Conservation (phyloP, 1,284 basidiomycete genomes). For the Tetrapyrgos nigripes region DNA sequence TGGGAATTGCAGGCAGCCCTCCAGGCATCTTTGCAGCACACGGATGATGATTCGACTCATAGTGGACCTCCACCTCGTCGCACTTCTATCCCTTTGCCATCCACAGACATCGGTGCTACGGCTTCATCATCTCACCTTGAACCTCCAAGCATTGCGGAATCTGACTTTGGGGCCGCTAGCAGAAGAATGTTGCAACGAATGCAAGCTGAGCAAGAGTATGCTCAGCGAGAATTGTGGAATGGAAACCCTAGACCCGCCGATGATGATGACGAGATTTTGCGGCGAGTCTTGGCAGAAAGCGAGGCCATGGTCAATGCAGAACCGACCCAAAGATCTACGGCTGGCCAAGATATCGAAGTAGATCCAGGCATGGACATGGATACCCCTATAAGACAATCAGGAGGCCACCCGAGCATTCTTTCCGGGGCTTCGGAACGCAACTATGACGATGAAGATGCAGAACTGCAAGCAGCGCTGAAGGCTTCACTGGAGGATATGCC, state of each 20-base stretch:
- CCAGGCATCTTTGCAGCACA: slow-evolving; percentile 67
- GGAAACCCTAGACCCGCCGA: slow-evolving; percentile 40
- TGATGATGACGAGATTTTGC: slow-evolving; percentile 62
- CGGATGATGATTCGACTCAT: slow-evolving; percentile 13
- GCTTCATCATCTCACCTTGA: slow-evolving; percentile 19
- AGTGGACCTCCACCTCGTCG: slow-evolving; percentile 27
- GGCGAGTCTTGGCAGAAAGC: slow-evolving; percentile 73
- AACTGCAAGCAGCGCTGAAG: slow-evolving; percentile 84
- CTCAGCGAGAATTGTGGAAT: slow-evolving; percentile 64
- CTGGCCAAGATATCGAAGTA: slow-evolving; percentile 18
- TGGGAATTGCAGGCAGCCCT: slow-evolving; percentile 86
- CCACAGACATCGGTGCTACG: slow-evolving; percentile 12
- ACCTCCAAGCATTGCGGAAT: slow-evolving; percentile 34
- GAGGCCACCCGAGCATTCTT: background rate
- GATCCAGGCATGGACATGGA: slow-evolving; percentile 12
- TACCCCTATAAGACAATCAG: slow-evolving; percentile 1
- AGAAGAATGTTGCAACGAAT: slow-evolving; percentile 68
- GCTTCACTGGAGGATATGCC: slow-evolving; percentile 81
- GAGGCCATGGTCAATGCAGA: slow-evolving; percentile 51
- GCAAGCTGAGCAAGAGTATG: slow-evolving; percentile 71
- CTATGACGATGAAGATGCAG: slow-evolving; percentile 88
- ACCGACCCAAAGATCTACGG: slow-evolving; percentile 47
- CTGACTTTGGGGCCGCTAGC: slow-evolving; percentile 71
- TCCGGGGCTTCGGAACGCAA: slow-evolving; percentile 43
- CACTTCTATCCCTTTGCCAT: slow-evolving; percentile 11